Evolutionary conservation across 306 rosid genomes (phyloP), one percentile per base, ranked within the genome.

Genomic region (Cucumis melo): DNA sequence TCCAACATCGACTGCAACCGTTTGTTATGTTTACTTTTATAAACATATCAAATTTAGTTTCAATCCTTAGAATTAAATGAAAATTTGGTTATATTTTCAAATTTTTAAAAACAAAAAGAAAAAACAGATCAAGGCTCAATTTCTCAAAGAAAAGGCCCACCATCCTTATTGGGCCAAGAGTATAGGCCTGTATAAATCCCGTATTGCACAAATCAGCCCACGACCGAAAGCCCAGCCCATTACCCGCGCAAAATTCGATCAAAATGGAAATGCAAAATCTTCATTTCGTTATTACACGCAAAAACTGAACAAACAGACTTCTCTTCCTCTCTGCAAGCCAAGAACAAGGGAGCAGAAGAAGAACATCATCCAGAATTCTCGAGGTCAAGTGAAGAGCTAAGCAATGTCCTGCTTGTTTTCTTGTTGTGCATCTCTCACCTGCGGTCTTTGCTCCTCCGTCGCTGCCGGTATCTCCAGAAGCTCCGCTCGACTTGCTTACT

Each of bases 401-500:
- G 75, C 29, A 48, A 94, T 94, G 97, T 90, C 99, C 81, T 90
- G 96, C 81, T 86, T 82, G 68, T 57, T 75, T 3, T 71, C 96
- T 20, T 94, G 96, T 82, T 88, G 90, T 75, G 76, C 86, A 8
- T 64, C 89, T 70, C 67, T 80, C 9, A 82, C 98, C 0, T 92
- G 99, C 78, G 98, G 99, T 54, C 92, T 94, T 65, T 92, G 97
- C 87, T 48, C 89, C 60, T 92, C 96, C 17, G 82, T 91, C 1
- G 96, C 89, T 57, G 87, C 99, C 34, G 94, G 98, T n/a, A 87
- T 94, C 79, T 82, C 98, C 10, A 90, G 85, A 53, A 85, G 77
- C 81, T 94, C 99, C 0, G 98, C 99, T 5, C 82, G 99, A 53
- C 83, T 94, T 78, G 99, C 91, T 63, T 94, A 94, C 79, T 94